Conservation (phyloP, 2,329 filamentous ascomycete species). For the Ceratocystis destructans region DNA sequence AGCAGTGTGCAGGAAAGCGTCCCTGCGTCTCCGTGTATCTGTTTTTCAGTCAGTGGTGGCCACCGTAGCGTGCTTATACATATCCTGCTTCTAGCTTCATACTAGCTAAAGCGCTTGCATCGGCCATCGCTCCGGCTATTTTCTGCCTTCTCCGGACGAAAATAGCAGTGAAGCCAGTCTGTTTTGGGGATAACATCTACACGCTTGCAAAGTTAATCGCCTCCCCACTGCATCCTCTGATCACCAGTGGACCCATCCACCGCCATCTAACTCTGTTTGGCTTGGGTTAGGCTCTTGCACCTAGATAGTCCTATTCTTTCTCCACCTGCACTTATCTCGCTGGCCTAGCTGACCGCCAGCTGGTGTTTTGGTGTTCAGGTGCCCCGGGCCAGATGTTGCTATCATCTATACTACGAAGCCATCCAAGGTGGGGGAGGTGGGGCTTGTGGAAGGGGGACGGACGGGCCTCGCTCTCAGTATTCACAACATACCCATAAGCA, state of each 20-base stretch:
- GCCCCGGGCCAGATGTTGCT: neutral
- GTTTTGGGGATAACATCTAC: neutral
- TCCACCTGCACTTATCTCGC: neutral
- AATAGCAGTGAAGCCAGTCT: slow-evolving; percentile 1
- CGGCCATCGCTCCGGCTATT: neutral
- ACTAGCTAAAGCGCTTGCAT: neutral
- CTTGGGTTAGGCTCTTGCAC: neutral
- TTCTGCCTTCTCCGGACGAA: neutral
- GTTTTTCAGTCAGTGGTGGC: neutral
- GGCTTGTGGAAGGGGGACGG: neutral
- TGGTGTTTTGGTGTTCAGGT: neutral
- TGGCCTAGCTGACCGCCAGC: neutral
- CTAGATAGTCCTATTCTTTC: neutral
- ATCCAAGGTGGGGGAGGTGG: neutral
- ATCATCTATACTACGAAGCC: neutral
- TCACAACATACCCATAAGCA: neutral
- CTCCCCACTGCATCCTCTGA: neutral
- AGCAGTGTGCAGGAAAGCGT: neutral
- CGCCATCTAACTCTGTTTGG: slow-evolving; percentile 3
- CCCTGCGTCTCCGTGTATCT: neutral
- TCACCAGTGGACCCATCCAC: neutral
- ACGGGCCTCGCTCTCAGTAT: neutral
- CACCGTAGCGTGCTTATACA: neutral
- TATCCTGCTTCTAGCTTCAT: neutral
- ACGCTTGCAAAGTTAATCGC: neutral